Evolutionary conservation across 2,329 filamentous ascomycete genomes (phyloP), one percentile per base, ranked within the genome.

Genomic region (Colletotrichum sansevieriae): DNA sequence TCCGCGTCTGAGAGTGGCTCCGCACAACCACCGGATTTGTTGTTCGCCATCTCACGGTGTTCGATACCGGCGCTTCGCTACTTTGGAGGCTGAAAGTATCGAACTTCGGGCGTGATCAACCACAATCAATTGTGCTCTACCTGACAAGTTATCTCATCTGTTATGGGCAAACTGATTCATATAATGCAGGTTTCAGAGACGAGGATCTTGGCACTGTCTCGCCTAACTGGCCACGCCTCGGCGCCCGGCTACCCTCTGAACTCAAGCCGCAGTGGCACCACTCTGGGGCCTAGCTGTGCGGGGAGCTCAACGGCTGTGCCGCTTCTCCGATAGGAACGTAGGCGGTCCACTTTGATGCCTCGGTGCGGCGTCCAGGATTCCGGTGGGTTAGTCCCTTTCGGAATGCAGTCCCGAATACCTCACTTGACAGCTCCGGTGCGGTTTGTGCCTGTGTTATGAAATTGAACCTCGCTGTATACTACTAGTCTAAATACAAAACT

Each of bases 1-100:
- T 65, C 65, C 47, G 49, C 46, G 62, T 65, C 65, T 65, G 55
- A 60, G 47, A 49, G 46, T 55, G 41, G 41, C 41, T 35, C 62
- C 62, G 60, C 60, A 63, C n/a, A 6, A 18, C 49, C 58, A 51
- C 57, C 43, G 35, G 44, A 49, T 22, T 46, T 39, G 18, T 25
- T 9, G 2, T 29, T 29, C 29, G 29, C 29, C 8, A 29, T 8
- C 25, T 29, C 29, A 29, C 6, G 1, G 29, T 29, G 29, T 29
- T 29, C 1, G 29, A 2, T 29, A 9, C 7, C 6, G 8, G 29
- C 6, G 7, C 29, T 8, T 29, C 6, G 29, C 29, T 7, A 29
- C 6, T 9, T 29, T 29, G 29, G 29, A 7, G 8, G 29, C 8
- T 8, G 2, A 9, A 29, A 9, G 29, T 29, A 1, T 9, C 8